phyloP scores from a whole-genome alignment of 2,329 filamentous ascomycete genomes.

The Pezicula neosporulosa region DNA sequence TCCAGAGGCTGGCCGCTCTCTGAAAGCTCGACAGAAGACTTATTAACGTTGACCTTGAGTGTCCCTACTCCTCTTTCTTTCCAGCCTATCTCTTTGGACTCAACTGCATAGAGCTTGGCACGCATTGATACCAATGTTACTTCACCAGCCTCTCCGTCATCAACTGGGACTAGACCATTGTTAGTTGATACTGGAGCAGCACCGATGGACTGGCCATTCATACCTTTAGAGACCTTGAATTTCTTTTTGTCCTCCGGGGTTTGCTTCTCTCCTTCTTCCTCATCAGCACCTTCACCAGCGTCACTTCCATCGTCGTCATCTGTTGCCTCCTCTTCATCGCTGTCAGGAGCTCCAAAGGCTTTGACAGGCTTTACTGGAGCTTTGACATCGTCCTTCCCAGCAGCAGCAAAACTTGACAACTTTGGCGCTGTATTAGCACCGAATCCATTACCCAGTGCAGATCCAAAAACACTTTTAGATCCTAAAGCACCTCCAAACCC shows the following conservation, averaged over 20 bases:
- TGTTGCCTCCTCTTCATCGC: constrained; percentile 54
- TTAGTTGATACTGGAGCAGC: not conserved
- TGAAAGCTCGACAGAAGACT: constrained; percentile 52
- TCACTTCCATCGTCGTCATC: constrained; percentile 35
- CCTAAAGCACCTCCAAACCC: constrained; percentile 32
- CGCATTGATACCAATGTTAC: constrained; percentile 70
- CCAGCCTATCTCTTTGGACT: constrained; percentile 62
- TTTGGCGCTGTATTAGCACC: constrained; percentile 35
- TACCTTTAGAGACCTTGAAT: constrained; percentile 66
- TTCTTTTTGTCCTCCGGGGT: constrained; percentile 61
- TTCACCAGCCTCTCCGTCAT: constrained; percentile 87
- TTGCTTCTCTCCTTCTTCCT: constrained; percentile 45
- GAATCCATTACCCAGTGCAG: constrained; percentile 38
- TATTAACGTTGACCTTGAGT: constrained; percentile 77
- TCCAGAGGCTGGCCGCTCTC: constrained; percentile 46
- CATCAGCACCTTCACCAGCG: constrained; percentile 37
- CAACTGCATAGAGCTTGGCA: constrained; percentile 81
- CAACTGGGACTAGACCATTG: constrained; percentile 56
- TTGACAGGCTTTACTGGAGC: constrained; percentile 58
- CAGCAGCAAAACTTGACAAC: constrained; percentile 68
- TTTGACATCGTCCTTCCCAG: constrained; percentile 44
- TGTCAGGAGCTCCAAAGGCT: constrained; percentile 75
- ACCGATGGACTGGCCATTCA: constrained; percentile 25
- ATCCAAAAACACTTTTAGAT: constrained; percentile 36
- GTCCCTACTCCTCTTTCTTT: constrained; percentile 84